Evolutionary conservation across 1,139 yeast genomes (phyloP).

Genomic region (Hyphopichia fennica): DNA sequence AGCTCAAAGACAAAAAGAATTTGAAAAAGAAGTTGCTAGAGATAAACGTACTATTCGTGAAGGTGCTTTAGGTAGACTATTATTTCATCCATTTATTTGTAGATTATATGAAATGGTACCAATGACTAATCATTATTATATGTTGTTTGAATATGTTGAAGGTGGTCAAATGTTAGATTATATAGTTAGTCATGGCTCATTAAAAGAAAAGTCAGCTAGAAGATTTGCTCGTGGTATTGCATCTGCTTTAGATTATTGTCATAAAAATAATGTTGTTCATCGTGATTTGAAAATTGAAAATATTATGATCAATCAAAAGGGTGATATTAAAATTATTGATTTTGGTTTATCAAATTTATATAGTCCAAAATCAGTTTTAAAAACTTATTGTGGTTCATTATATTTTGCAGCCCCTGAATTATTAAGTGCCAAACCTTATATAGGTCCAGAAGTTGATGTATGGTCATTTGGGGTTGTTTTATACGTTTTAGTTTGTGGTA

Average conservation of each 20-base stretch:
- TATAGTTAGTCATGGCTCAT: conserved; percentile 93
- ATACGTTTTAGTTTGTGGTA: conserved; percentile 93
- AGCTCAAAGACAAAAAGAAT: conserved; percentile 65
- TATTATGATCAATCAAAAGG: conserved; percentile 89
- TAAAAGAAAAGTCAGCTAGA: conserved; percentile 92
- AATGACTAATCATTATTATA: conserved; percentile 95
- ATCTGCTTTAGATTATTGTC: conserved; percentile 91
- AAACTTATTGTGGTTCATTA: conserved; percentile 95
- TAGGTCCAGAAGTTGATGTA: conserved; percentile 96
- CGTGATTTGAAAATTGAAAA: conserved; percentile 96
- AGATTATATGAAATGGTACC: conserved; percentile 91
- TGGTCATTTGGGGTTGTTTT: conserved; percentile 98
- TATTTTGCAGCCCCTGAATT: conserved; percentile 99
- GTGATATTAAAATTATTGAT: conserved; percentile 93
- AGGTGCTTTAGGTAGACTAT: conserved; percentile 86
- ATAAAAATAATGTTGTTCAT: conserved; percentile 90
- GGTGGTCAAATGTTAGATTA: conserved; percentile 99
- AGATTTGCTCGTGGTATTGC: conserved; percentile 97
- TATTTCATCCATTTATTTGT: conserved; percentile 92
- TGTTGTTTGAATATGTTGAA: conserved; percentile 94
- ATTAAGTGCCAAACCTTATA: conserved; percentile 85
- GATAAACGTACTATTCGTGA: conserved; percentile 93
- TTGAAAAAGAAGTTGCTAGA: conserved; percentile 84
- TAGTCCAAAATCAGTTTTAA: conserved; percentile 68
- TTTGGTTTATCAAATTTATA: conserved; percentile 92